Percentiles rank a stretch among this genome's conserved stretches.
Conservation (phyloP, 148 eudicot genomes). For the Oxyria digyna region DNA sequence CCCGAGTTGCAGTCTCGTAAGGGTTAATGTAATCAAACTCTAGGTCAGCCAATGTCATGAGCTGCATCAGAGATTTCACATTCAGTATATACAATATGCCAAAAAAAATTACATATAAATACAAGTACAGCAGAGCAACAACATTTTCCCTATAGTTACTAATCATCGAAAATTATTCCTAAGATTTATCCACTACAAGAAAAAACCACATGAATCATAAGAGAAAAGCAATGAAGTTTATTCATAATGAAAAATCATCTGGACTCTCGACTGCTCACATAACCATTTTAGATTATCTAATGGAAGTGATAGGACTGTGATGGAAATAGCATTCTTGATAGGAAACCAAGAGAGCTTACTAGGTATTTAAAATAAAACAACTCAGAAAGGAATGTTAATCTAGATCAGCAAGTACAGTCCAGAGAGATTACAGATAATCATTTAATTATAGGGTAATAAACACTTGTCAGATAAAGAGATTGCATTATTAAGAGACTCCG, state of each 20-base stretch:
- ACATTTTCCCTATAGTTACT: neutral
- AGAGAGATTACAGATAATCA: neutral
- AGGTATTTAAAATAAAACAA: neutral
- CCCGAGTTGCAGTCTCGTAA: conserved; percentile 78
- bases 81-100: neutral
- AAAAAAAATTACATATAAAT: neutral
- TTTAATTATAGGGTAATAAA: neutral
- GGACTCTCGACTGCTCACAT: neutral
- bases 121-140: neutral
- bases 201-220: neutral
- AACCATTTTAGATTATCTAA: neutral
- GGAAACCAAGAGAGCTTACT: neutral
- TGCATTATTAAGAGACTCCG: neutral
- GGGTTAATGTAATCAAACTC: conserved; percentile 95
- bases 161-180: no score
- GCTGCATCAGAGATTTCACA: conserved; percentile 34
- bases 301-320: neutral
- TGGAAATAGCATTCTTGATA: neutral
- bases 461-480: neutral
- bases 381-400: neutral
- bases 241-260: neutral
- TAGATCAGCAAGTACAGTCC: neutral
- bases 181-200: no score
- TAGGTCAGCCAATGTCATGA: conserved; percentile 90
- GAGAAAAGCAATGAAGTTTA: neutral